Conservation (phyloP, 108 stramenopile species). For the Epithemia pelagica region DNA sequence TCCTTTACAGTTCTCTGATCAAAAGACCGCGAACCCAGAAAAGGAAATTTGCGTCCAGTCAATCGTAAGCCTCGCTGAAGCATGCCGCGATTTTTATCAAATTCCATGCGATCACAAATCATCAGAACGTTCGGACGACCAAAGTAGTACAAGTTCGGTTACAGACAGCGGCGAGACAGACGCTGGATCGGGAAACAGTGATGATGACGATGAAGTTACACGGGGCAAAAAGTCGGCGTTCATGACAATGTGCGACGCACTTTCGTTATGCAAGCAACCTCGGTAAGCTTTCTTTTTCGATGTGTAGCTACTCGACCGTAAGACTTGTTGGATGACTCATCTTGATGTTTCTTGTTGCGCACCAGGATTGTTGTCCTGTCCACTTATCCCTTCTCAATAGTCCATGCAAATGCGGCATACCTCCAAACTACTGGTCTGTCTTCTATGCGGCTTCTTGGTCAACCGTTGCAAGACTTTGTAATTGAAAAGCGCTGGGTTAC, state of each 20-base stretch:
- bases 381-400: constrained; percentile 5
- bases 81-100: background rate
- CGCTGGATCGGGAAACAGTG: background rate
- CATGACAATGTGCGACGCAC: constrained; percentile 2
- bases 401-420: constrained; percentile 15
- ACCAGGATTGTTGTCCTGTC: constrained; percentile 11
- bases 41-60: background rate
- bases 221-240: background rate
- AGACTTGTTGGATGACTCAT: background rate
- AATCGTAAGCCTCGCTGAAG: background rate
- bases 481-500: background rate
- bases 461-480: constrained; percentile 8
- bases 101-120: background rate
- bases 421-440: constrained; percentile 4
- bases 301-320: background rate
- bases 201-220: background rate
- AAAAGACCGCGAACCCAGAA: background rate
- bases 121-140: background rate
- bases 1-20: background rate
- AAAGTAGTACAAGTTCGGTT: constrained; percentile 8
- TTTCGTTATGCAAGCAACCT: background rate
- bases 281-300: background rate
- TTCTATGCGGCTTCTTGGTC: constrained; percentile 3
- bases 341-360: background rate
- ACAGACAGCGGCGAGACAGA: constrained; percentile 7